Evolutionary conservation across 1,139 yeast genomes (phyloP).

Genomic region (Saccharomyces hybrid): DNA sequence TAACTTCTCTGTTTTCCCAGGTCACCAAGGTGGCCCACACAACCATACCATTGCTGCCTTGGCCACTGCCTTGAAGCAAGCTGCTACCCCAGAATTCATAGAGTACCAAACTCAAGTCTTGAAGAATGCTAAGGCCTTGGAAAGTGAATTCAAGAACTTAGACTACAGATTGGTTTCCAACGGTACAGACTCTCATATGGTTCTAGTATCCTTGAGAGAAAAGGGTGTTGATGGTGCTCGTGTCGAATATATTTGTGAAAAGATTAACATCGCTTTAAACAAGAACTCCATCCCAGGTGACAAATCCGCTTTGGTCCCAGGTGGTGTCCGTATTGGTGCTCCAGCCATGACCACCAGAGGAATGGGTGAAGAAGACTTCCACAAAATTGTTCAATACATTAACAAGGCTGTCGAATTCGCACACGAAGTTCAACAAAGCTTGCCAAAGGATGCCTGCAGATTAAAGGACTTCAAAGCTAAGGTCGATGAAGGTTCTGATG

Average conservation of each 20-base stretch:
- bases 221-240: slow-evolving; percentile 96
- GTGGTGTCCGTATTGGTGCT: slow-evolving; percentile 96
- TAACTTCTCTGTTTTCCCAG: slow-evolving; percentile 98
- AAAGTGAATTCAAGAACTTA: slow-evolving; percentile 55
- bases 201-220: slow-evolving; percentile 80
- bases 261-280: slow-evolving; percentile 90
- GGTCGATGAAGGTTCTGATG: slow-evolving; percentile 62
- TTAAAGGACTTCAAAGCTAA: slow-evolving; percentile 87
- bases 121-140: slow-evolving; percentile 82
- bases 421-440: slow-evolving; percentile 57
- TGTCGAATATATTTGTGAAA: slow-evolving; percentile 90
- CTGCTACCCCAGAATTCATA: slow-evolving; percentile 83
- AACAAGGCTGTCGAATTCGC: slow-evolving; percentile 80
- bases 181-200: slow-evolving; percentile 97
- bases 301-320: slow-evolving; percentile 94
- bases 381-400: slow-evolving; percentile 72
- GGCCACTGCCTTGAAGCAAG: slow-evolving; percentile 94
- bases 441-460: slow-evolving; percentile 84
- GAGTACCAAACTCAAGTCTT: slow-evolving; percentile 84
- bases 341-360: slow-evolving; percentile 99
- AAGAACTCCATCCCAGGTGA: slow-evolving; percentile 98
- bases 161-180: slow-evolving; percentile 82
- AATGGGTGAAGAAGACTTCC: slow-evolving; percentile 78
- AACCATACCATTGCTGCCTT: slow-evolving; percentile 96
- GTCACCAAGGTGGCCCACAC: slow-evolving; percentile 99